A percentile compares a stretch with the other conserved stretches of the same genome.
phyloP scores from a whole-genome alignment of 2,329 filamentous ascomycete genomes.

The Aspergillus sclerotialis region DNA sequence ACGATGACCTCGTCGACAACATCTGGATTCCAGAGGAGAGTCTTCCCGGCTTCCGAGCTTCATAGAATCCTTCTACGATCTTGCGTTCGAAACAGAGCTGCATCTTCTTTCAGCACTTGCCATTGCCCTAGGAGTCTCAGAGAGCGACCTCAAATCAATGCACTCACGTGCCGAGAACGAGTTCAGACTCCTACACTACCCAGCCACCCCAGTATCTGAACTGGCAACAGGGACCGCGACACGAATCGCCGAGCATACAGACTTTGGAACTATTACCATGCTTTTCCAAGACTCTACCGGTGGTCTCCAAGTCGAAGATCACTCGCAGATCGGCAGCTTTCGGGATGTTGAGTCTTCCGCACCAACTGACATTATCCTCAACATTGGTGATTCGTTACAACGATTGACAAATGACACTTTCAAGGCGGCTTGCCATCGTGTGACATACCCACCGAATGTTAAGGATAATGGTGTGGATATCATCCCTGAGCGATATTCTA shows the following conservation, averaged over 20 bases:
- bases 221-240: conserved; percentile 37
- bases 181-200: conserved; percentile 54
- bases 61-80: conserved; percentile 33
- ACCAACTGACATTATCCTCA: conserved; percentile 36
- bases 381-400: conserved; percentile 48
- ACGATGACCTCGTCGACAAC: conserved; percentile 34
- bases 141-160: conserved; percentile 34
- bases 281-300: conserved; percentile 42
- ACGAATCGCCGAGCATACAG: conserved; percentile 46
- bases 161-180: conserved; percentile 52
- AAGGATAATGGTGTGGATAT: conserved; percentile 7
- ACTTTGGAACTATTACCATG: conserved; percentile 46
- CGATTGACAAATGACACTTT: conserved; percentile 45
- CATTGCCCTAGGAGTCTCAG: conserved; percentile 37
- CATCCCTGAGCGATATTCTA: conserved; percentile 21
- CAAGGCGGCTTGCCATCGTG: conserved; percentile 44
- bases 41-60: conserved; percentile 39
- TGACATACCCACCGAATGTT: conserved; percentile 11
- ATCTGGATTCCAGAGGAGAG: conserved; percentile 42
- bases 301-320: conserved; percentile 17
- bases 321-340: conserved; percentile 8
- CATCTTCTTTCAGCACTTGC: conserved; percentile 40
- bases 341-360: conserved; percentile 8
- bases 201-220: conserved; percentile 36
- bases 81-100: conserved; percentile 34